A percentile compares a stretch with the other conserved stretches of the same genome.
Conservation (phyloP, 176 grass and related monocot species). For the Oryza meridionalis region DNA sequence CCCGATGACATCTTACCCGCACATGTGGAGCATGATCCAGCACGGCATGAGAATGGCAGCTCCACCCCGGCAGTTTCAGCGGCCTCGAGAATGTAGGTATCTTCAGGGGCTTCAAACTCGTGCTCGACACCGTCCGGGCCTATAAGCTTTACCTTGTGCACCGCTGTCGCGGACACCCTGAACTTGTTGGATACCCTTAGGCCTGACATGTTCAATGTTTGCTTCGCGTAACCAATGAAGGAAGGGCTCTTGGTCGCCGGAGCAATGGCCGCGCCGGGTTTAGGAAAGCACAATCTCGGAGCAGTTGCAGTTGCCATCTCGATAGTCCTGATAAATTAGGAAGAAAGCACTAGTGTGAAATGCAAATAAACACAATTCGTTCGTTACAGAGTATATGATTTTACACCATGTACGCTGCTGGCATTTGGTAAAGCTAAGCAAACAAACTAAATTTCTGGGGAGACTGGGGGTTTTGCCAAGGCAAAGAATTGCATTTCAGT, state of each 20-base stretch:
- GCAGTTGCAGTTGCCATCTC: constrained; percentile 47
- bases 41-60: constrained; percentile 61
- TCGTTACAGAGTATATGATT: neutral
- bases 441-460: neutral
- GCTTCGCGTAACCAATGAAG: constrained; percentile 1
- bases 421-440: neutral
- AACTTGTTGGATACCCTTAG: constrained; percentile 31
- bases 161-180: constrained; percentile 33
- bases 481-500: neutral
- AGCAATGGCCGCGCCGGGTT: neutral
- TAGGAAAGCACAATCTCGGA: constrained; percentile 32
- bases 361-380: neutral
- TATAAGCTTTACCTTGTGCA: constrained; percentile 63
- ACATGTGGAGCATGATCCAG: constrained; percentile 64
- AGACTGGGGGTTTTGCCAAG: neutral
- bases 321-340: neutral
- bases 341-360: neutral
- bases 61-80: constrained; percentile 60
- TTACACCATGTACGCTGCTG: neutral
- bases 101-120: constrained; percentile 68
- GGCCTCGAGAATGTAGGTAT: constrained; percentile 68
- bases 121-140: constrained; percentile 46
- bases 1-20: constrained; percentile 52
- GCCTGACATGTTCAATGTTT: neutral
- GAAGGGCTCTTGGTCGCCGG: constrained; percentile 25